phyloP scores from a whole-genome alignment of 2,329 filamentous ascomycete genomes.

The Trichoderma koningiopsis region DNA sequence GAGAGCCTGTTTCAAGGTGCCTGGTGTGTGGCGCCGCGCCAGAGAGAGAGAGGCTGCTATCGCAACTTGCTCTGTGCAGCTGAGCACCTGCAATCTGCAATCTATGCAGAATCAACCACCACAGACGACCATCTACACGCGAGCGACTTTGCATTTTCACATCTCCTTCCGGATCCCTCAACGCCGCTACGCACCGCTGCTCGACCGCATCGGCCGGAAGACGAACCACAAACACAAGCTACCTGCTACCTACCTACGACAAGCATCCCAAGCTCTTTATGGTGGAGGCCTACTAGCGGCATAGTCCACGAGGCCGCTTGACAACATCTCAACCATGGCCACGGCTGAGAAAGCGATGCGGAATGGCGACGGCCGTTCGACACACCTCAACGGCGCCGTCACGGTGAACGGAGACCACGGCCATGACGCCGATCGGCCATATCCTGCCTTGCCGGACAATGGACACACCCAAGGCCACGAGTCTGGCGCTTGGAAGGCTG shows the following conservation, averaged over 20 bases:
- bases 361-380: not conserved
- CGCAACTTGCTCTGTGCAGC: not conserved
- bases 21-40: constrained; percentile 11
- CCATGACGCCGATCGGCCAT: constrained; percentile 21
- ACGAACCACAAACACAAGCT: not conserved
- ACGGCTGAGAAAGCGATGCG: constrained; percentile 1
- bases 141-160: not conserved
- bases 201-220: not conserved
- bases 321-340: not conserved
- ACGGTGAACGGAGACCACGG: constrained; percentile 24
- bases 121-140: not conserved
- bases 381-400: not conserved
- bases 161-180: not conserved
- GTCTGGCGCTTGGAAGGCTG: constrained; percentile 41
- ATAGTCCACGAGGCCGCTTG: not conserved
- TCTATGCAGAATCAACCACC: not conserved
- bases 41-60: not conserved
- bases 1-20: not conserved
- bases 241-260: not conserved
- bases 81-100: not conserved
- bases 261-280: not conserved
- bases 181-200: not conserved
- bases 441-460: constrained; percentile 35
- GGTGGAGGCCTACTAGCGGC: constrained; percentile 7
- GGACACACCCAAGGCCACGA: constrained; percentile 31